Percentiles rank a stretch among this genome's conserved stretches.
Conservation (phyloP, 768 basidiomycete genomes). For the Boletus speciosus region DNA sequence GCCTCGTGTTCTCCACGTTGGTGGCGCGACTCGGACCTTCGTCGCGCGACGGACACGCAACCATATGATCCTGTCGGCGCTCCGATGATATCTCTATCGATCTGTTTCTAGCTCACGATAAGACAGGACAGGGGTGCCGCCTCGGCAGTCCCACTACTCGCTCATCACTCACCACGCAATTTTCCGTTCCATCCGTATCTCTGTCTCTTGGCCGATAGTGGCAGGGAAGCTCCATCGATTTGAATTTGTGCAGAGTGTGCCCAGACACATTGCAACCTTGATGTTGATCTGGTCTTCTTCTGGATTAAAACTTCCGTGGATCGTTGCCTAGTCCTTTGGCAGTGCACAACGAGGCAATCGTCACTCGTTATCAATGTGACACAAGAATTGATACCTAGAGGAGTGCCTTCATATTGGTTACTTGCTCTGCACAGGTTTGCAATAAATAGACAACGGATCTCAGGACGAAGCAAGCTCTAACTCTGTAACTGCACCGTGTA, state of each 20-base stretch:
- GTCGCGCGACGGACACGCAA: conserved; percentile 2
- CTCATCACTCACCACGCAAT: conserved; percentile 1
- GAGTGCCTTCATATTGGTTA: conserved; percentile 24
- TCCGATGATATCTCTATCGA: conserved; percentile 11
- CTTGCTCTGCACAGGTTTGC: conserved; percentile 18
- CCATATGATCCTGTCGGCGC: background rate
- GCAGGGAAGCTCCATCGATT: conserved; percentile 25
- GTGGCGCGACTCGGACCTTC: conserved; percentile 7
- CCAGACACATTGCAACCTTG: conserved; percentile 27
- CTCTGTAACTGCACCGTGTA: conserved; percentile 20
- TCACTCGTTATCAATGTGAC: conserved; percentile 16
- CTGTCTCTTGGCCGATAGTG: conserved; percentile 18
- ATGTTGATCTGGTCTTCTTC: conserved; percentile 19
- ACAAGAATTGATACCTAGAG: conserved; percentile 4
- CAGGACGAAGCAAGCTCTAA: conserved; percentile 19
- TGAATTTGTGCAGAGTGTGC: conserved; percentile 19
- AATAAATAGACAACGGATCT: conserved; percentile 23
- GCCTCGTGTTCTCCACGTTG: conserved; percentile 29
- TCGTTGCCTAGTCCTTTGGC: conserved; percentile 17
- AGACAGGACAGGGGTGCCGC: conserved; percentile 5
- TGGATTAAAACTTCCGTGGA: conserved; percentile 10
- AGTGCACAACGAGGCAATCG: conserved; percentile 27
- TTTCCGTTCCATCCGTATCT: conserved; percentile 17
- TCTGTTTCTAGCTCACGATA: conserved; percentile 15
- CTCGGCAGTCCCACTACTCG: background rate